phyloP scores from a whole-genome alignment of 768 basidiomycete genomes.

The Boletus edulis region DNA sequence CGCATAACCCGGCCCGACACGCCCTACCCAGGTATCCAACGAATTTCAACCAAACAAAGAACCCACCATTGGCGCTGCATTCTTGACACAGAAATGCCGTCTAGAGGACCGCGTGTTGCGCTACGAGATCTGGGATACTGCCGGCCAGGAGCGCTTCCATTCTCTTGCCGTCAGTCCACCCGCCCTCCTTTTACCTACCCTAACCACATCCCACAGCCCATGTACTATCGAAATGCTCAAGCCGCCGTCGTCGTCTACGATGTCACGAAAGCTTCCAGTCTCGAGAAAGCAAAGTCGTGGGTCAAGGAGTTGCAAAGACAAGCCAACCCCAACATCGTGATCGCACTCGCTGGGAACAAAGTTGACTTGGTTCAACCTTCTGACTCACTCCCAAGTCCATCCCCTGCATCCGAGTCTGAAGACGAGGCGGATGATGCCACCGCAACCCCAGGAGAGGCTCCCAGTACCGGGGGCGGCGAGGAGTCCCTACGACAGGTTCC shows the following conservation, averaged over 20 bases:
- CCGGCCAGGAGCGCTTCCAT: conserved; percentile 95
- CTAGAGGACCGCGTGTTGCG: conserved; percentile 91
- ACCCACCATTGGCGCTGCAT: conserved; percentile 96
- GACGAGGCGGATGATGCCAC: conserved; percentile 94
- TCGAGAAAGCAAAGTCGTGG: conserved; percentile 99
- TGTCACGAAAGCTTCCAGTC: conserved; percentile 90
- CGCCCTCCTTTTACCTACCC: neutral
- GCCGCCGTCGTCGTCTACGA: conserved; percentile 99
- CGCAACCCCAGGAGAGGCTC: conserved; percentile 72
- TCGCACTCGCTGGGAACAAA: conserved; percentile 98
- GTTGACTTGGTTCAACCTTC: conserved; percentile 82
- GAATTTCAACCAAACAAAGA: conserved; percentile 99
- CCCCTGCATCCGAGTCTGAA: conserved; percentile 66
- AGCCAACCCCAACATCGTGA: conserved; percentile 98
- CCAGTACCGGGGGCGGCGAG: conserved; percentile 49
- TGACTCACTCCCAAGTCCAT: conserved; percentile 44
- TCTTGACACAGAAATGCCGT: conserved; percentile 92
- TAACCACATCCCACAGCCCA: conserved; percentile 56
- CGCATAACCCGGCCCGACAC: neutral
- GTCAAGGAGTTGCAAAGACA: conserved; percentile 99
- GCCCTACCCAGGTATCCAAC: conserved; percentile 70
- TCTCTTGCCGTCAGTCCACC: conserved; percentile 76
- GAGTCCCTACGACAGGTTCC: conserved; percentile 88
- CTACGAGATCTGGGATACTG: conserved; percentile 98
- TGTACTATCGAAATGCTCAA: conserved; percentile 99